Base-by-base conservation (phyloP, 2,329 filamentous ascomycete genomes). In the Penicillium sp. region DNA sequence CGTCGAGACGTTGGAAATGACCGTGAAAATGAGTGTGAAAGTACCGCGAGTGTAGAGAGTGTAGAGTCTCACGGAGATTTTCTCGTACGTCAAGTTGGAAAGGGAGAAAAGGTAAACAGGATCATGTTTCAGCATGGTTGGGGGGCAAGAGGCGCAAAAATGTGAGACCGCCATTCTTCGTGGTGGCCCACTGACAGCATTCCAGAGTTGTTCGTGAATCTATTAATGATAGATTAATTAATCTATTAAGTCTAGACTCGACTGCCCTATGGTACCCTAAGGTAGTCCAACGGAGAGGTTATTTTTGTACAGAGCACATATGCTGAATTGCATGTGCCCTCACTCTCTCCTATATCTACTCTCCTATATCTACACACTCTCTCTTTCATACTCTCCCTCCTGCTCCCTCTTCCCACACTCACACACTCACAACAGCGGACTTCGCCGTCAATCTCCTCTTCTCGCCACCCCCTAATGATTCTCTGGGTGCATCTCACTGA, bases 41-140 rank as follows among this genome's bases (percentile, higher is more conserved):
- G n/a, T n/a, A n/a, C n/a, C n/a, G n/a, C n/a, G n/a, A n/a, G n/a
- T n/a, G n/a, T n/a, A n/a, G n/a, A n/a, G n/a, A n/a, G n/a, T n/a
- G 16, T 19, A n/a, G 18, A 34, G 14, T 34, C 13, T 14, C 33
- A 4, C 36, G 42, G 23, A 48, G 44, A 36, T 21, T 51, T 40
- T 42, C 16, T 37, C 19, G 24, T 28, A 28, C 5, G 24, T 9
- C 10, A 6, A 11, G 21, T 37, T 36, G 13, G 5, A 18, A 16
- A 10, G 39, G 21, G 9, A 37, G 26, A 48, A 48, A 42, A 39
- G 29, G 47, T 33, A 46, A 52, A 53, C 21, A 26, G 39, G 11
- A 16, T 33, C 55, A 39, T 56, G 62, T 65, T 64, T 65, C 62
- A 65, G 37, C 52, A 56, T 54, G 48, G 56, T 62, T 60, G 50